phyloP scores from a whole-genome alignment of 1,284 basidiomycete species.

The Irpex sp. region DNA sequence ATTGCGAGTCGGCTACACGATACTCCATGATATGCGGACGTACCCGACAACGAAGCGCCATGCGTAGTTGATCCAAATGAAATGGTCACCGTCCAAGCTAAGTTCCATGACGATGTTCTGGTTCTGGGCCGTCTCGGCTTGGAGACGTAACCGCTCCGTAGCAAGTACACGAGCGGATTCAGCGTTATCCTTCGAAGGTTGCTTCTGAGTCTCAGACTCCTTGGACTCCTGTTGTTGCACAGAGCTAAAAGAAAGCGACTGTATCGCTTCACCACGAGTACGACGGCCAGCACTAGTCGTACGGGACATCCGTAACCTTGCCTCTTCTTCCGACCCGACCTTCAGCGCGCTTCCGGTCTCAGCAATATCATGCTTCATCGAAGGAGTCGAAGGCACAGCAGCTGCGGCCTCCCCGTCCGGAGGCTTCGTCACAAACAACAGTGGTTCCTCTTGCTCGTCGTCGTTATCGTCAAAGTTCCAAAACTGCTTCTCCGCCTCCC shows the following conservation, averaged over 20 bases:
- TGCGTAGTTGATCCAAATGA: constrained; percentile 93
- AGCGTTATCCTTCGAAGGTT: constrained; percentile 48
- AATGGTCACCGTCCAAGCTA: constrained; percentile 88
- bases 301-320: constrained; percentile 44
- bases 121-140: constrained; percentile 91
- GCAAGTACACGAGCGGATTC: constrained; percentile 77
- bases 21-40: constrained; percentile 28
- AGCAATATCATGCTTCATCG: constrained; percentile 27
- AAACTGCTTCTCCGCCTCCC: constrained; percentile 99
- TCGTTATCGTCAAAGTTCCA: constrained; percentile 99
- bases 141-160: constrained; percentile 78
- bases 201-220: constrained; percentile 20
- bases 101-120: constrained; percentile 97
- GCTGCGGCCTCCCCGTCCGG: constrained; percentile 49
- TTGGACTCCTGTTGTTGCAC: constrained; percentile 20
- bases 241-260: constrained; percentile 36
- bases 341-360: constrained; percentile 30
- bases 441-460: constrained; percentile 83
- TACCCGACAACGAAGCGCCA: constrained; percentile 93
- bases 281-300: constrained; percentile 49
- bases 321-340: constrained; percentile 54
- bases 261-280: constrained; percentile 55
- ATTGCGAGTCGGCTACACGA: constrained; percentile 8
- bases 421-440: constrained; percentile 88
- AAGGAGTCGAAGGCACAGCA: constrained; percentile 38